Evolutionary conservation across 331 rosid genomes (phyloP), one percentile per base, ranked within the genome.

Genomic region (Pyracantha coccinea): DNA sequence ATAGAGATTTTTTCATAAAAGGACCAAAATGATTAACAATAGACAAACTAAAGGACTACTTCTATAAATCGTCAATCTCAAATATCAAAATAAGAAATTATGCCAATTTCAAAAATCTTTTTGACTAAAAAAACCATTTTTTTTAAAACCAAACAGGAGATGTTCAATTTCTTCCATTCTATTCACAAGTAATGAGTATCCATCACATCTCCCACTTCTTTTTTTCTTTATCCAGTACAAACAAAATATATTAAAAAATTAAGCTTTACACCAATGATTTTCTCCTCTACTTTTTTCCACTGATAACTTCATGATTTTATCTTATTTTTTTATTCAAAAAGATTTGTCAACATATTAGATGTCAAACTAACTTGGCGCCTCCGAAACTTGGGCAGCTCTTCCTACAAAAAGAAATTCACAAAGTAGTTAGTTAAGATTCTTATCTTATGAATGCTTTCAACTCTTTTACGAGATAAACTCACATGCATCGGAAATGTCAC

Each of bases 401-500:
- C 79, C 93, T 87, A 83, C 66, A 87, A 73, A 82, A 69, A 19
- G 10, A 4, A 57, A 72, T 68, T 69, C 72, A 73, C 68, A 44
- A 19, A 23, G 17, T 33, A 60, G 32, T 66, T 62, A 52, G 64
- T 38, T 29, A 71, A 9, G 77, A 35, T 65, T 38, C 45, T 38
- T 28, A 28, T 63, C 15, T 20, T 7, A 62, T 25, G 63, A 8
- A 32, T 28, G 25, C 3, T 53, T 62, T 12, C 41, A 24, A 15
- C 74, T 72, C 14, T 60, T 59, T 62, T 17, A 50, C 4, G 10
- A 50, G 0, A 50, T 50, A 50, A 50, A 50, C 8, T 50, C 6
- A 19, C 20, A 16, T 1, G 0, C 0, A 17, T 0, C 0, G 1
- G 0, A 17, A 50, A 50, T 50, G 0, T 50, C 0, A 50, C 0